Evolutionary conservation across 2,329 filamentous ascomycete species (phyloP), one percentile per base, ranked within the genome.

Genomic region (Lecanicillium sp.): DNA sequence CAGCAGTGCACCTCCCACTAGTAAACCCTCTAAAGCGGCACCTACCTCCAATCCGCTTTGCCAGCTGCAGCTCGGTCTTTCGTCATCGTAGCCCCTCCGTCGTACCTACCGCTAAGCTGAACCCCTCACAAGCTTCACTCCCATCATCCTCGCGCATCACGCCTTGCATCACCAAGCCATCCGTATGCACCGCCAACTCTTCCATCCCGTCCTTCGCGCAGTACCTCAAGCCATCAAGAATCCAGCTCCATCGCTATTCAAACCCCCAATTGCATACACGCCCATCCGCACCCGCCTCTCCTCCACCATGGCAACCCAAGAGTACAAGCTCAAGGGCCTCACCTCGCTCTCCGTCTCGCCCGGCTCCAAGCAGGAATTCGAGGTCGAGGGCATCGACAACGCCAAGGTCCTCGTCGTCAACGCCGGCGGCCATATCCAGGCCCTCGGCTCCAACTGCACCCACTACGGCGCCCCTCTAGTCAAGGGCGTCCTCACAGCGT

Each of bases 401-500:
- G 88, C 81, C 53, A 97, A 96, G 67, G 84, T 98, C 3, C 73
- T 98, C 5, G 76, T 98, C 4, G 74, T 93, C 54, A 94, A 94
- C 62, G 75, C 84, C 10, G 82, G 81, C 46, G 86, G 84, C 56
- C 79, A 85, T 56, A 72, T 91, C 14, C 84, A 90, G 62, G 93
- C 90, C 24, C 67, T 94, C 29, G 90, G 87, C 29, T 73, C 88
- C 32, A 93, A 85, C 56, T 98, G 93, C 65, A 86, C 82, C 9
- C 91, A 97, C 69, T 97, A 95, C 63, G 91, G 93, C 27, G 93
- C 91, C 33, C 93, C 93, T 12, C 70, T 98, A 55, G 81, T 83
- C 45, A 89, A 91, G 56, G 93, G 93, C 46, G 83, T 97, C 7
- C 69, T 98, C 54, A 87, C 87, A 7, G 79, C 81, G 3, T 83